A percentile compares a stretch with the other conserved stretches of the same genome.
These are phyloP conservation scores for Sphaerulina vaccinii DNA, from an alignment of 2,329 filamentous ascomycete species.

Conservation along the genomic window DNA sequence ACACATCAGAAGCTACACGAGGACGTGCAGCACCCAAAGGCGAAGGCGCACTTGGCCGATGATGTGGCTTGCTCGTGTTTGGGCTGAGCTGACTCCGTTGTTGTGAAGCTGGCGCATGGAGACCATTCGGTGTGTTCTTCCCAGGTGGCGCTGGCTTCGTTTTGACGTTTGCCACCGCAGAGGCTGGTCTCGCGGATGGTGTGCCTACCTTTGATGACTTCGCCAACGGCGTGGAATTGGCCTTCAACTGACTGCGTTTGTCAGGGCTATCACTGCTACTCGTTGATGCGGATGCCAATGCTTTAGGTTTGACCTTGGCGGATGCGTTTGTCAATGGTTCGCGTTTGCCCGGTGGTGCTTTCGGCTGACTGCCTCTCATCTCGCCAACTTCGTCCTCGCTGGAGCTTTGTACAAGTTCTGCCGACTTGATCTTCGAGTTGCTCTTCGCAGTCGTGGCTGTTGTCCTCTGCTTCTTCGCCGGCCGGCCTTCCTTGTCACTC, in stretches of 20 bases:
- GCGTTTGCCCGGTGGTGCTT: conserved; percentile 17
- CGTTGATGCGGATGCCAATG: conserved; percentile 19
- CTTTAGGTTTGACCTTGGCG: conserved; percentile 20
- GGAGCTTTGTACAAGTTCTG: conserved; percentile 55
- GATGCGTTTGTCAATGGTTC: conserved; percentile 18
- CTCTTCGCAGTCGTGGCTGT: conserved; percentile 38
- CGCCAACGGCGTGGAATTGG: conserved; percentile 1
- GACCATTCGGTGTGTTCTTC: conserved; percentile 30
- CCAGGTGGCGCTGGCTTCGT: conserved; percentile 19
- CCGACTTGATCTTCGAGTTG: conserved; percentile 51
- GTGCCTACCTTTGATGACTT: background rate
- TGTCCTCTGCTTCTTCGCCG: conserved; percentile 31
- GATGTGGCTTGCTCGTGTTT: conserved; percentile 43
- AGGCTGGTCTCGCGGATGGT: background rate
- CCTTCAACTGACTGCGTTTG: conserved; percentile 24
- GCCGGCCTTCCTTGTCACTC: conserved; percentile 31
- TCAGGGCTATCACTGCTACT: conserved; percentile 25
- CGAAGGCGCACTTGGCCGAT: conserved; percentile 61
- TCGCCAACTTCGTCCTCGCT: conserved; percentile 38
- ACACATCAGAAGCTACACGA: conserved; percentile 59
- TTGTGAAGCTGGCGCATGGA: conserved; percentile 30
- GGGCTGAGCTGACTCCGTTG: conserved; percentile 41
- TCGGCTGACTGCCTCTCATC: conserved; percentile 27
- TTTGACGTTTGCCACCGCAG: conserved; percentile 5
- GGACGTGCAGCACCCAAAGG: conserved; percentile 62